phyloP scores from a whole-genome alignment of 2,329 filamentous ascomycete genomes.

The Colletotrichum destructivum region DNA sequence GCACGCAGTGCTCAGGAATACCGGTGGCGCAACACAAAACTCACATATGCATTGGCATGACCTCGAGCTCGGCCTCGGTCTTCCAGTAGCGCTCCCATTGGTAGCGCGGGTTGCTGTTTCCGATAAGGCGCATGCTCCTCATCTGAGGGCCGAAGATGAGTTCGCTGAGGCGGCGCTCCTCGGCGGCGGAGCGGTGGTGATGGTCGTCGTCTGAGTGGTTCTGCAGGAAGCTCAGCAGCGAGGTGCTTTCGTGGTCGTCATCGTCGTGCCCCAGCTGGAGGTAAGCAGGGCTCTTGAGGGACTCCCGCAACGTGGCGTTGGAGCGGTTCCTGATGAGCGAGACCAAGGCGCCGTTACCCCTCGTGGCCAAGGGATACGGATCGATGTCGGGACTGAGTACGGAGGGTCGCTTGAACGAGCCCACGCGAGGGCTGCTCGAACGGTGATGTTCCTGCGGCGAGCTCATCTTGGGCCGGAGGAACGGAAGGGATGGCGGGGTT shows the following conservation, averaged over 20 bases:
- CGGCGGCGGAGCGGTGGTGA: constrained; percentile 60
- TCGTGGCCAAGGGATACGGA: constrained; percentile 69
- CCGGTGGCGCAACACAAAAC: constrained; percentile 43
- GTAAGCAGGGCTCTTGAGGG: constrained; percentile 42
- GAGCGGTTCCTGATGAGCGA: constrained; percentile 65
- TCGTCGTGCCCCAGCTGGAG: constrained; percentile 43
- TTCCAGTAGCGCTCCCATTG: constrained; percentile 92
- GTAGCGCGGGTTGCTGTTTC: constrained; percentile 88
- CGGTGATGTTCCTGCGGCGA: constrained; percentile 34
- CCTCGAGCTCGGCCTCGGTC: constrained; percentile 79
- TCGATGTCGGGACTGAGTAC: constrained; percentile 54
- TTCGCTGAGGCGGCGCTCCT: constrained; percentile 72
- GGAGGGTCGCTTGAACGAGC: constrained; percentile 45
- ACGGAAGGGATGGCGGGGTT: constrained; percentile 11
- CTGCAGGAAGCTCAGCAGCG: constrained; percentile 37
- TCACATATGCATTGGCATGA: constrained; percentile 80
- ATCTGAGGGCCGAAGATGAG: constrained; percentile 79
- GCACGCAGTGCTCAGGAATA: constrained; percentile 1
- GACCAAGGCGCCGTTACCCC: constrained; percentile 52
- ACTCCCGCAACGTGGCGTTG: constrained; percentile 38
- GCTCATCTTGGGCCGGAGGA: constrained; percentile 33
- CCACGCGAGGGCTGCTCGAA: constrained; percentile 38
- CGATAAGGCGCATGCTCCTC: constrained; percentile 89
- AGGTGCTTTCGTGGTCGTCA: constrained; percentile 46
- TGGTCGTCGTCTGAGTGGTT: constrained; percentile 57